Conservation (phyloP, 176 grass and related monocot genomes). For the Oryza glaberrima region DNA sequence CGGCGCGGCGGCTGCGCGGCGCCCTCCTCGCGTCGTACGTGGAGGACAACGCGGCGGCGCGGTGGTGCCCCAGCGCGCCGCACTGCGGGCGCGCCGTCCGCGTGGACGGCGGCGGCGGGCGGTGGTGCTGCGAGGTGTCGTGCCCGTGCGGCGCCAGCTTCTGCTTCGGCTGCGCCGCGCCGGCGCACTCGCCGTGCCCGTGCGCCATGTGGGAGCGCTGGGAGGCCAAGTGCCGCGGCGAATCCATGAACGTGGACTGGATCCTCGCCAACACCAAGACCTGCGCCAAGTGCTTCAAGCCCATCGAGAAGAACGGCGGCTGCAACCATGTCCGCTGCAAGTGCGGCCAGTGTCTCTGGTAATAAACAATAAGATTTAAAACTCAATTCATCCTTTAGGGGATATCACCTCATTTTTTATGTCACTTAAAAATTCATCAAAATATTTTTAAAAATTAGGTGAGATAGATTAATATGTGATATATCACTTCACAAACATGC, state of each 20-base stretch:
- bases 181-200: conserved; percentile 41
- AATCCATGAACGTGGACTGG: conserved; percentile 34
- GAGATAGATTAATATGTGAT: too few relatives aligned
- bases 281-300: conserved; percentile 41
- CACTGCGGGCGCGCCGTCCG: conserved; percentile 44
- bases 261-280: conserved; percentile 40
- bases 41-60: conserved; percentile 24
- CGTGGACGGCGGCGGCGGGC: background rate
- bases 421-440: too few relatives aligned
- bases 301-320: conserved; percentile 41
- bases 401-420: too few relatives aligned
- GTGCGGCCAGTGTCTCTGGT: conserved; percentile 47
- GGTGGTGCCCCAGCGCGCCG: conserved; percentile 50
- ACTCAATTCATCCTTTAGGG: too few relatives aligned
- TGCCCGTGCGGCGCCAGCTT: conserved; percentile 40
- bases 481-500: too few relatives aligned
- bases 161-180: conserved; percentile 38
- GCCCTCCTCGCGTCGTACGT: conserved; percentile 44
- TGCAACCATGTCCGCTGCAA: conserved; percentile 50
- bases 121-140: conserved; percentile 25
- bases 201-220: conserved; percentile 48
- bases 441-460: too few relatives aligned
- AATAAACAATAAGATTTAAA: background rate
- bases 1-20: conserved; percentile 26
- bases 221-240: conserved; percentile 30